These are phyloP conservation scores for Emiliania huxleyi DNA, from an alignment of 78 protist genomes.

Conservation along the genomic window DNA sequence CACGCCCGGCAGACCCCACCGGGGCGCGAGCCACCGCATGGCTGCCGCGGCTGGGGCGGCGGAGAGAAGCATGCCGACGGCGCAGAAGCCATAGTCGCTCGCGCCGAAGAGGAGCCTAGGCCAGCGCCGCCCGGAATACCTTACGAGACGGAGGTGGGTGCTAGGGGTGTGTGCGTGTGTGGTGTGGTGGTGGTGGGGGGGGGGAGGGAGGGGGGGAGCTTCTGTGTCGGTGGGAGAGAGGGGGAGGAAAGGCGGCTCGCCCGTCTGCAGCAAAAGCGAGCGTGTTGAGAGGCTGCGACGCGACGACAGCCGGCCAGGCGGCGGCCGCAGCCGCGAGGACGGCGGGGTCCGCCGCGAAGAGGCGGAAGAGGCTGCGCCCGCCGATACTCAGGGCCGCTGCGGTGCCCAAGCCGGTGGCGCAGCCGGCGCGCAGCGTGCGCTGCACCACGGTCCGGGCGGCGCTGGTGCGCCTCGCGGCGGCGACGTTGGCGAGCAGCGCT, in stretches of 20 bases:
- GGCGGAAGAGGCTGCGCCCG: neutral
- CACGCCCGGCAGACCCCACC: neutral
- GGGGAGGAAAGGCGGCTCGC: too few species aligned
- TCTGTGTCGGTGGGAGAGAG: too few species aligned
- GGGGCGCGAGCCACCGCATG: neutral
- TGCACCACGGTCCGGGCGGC: neutral
- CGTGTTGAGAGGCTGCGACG: neutral
- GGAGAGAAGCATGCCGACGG: neutral
- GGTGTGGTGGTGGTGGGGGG: too few species aligned
- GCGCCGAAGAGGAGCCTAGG: neutral
- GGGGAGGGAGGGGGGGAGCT: too few species aligned
- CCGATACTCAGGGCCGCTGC: neutral
- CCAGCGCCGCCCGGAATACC: too few species aligned
- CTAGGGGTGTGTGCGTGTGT: too few species aligned
- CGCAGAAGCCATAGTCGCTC: neutral
- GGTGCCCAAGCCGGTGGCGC: neutral
- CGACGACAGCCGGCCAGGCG: neutral
- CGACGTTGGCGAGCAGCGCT: neutral
- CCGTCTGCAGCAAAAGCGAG: neutral
- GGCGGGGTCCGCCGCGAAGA: neutral
- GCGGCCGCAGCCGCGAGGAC: neutral
- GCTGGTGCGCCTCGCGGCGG: neutral
- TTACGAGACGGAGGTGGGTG: too few species aligned
- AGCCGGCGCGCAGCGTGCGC: neutral
- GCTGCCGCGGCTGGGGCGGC: neutral